Conservation (phyloP, 768 basidiomycete species). For the Suillus luteus region DNA sequence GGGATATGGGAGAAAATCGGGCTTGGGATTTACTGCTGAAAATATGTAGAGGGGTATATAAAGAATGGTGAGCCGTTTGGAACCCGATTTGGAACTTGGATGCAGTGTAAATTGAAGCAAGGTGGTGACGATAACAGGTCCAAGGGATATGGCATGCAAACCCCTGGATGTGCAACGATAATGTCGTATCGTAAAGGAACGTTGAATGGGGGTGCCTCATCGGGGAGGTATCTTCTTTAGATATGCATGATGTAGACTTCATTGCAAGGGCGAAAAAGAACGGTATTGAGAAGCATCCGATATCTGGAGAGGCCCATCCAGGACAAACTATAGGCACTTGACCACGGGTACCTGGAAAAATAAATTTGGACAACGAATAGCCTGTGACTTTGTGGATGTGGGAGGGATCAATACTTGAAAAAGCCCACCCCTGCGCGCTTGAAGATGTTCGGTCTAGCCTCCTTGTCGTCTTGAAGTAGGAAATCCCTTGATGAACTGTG, state of each 20-base stretch:
- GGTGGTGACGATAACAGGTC: not conserved
- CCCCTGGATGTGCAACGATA: not conserved
- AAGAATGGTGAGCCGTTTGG: not conserved
- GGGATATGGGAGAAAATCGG: constrained; percentile 4
- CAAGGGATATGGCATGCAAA: not conserved
- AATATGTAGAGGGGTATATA: constrained; percentile 19
- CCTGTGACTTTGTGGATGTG: not conserved
- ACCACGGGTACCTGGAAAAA: not conserved
- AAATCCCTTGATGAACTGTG: no score
- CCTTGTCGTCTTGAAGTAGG: no score
- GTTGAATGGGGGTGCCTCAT: not conserved
- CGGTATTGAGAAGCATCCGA: not conserved
- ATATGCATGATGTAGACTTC: not conserved
- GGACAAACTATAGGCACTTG: not conserved
- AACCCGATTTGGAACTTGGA: not conserved
- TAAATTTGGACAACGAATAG: not conserved
- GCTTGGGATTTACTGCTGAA: not conserved
- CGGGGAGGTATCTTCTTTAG: not conserved
- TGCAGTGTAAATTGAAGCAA: not conserved
- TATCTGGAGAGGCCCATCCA: not conserved
- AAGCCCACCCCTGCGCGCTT: constrained; percentile 3
- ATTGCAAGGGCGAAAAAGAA: not conserved
- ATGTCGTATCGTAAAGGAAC: not conserved
- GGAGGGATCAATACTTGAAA: not conserved
- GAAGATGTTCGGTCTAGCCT: not conserved